Evolutionary conservation across 352 stramenopile genomes (phyloP).

Genomic region (Plasmopara halstedii): DNA sequence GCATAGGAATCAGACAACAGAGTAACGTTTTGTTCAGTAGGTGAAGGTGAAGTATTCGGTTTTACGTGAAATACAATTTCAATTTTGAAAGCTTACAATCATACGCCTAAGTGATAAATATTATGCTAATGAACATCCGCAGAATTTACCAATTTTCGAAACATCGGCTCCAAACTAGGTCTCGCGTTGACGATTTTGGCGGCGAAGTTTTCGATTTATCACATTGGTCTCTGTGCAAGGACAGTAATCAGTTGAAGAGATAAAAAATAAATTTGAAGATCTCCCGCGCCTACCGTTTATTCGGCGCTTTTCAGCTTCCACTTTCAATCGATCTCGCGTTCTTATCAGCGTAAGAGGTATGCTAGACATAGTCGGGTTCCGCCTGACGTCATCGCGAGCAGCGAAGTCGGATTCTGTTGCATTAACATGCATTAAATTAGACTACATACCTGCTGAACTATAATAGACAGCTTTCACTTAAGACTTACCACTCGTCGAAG

Average conservation of each 20-base stretch:
- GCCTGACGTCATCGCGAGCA: neutral
- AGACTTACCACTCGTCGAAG: neutral
- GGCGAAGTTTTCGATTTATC: slow-evolving; percentile 26
- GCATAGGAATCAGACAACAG: neutral
- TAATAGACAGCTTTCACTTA: neutral
- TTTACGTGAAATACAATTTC: too few species aligned
- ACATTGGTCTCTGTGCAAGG: slow-evolving; percentile 28
- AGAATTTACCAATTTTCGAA: too few species aligned
- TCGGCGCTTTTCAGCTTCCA: slow-evolving; percentile 26
- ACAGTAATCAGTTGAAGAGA: neutral
- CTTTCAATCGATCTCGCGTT: slow-evolving; percentile 21
- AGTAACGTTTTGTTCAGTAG: too few species aligned
- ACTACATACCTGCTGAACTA: neutral
- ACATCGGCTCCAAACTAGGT: too few species aligned
- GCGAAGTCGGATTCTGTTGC: neutral
- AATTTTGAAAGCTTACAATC: too few species aligned
- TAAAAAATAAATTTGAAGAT: neutral
- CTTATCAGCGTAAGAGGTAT: slow-evolving; percentile 16
- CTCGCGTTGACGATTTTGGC: slow-evolving; percentile 20
- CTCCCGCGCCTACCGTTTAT: slow-evolving; percentile 22
- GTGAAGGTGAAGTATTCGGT: too few species aligned
- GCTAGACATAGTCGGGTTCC: neutral
- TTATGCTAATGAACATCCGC: too few species aligned
- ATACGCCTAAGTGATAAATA: too few species aligned
- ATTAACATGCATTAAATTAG: neutral